Evolutionary conservation across 495 filamentous ascomycete genomes (phyloP).

Genomic region (Margaritispora aquatica): DNA sequence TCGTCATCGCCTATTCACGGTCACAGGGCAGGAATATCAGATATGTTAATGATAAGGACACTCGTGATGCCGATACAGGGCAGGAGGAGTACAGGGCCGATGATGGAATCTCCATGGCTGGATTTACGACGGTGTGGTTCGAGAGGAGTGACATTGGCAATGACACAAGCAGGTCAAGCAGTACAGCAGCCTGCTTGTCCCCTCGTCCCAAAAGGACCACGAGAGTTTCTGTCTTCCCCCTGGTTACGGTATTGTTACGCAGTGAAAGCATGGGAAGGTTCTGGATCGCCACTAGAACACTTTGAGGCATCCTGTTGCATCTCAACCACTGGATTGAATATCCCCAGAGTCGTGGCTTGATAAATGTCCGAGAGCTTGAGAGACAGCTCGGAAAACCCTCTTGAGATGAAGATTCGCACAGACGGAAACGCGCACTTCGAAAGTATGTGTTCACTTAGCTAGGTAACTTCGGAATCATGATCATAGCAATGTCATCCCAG

Average conservation of each 20-base stretch:
- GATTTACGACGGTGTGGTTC: not conserved
- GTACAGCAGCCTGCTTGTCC: not conserved
- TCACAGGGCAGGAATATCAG: not conserved
- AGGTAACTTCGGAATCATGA: too few species aligned
- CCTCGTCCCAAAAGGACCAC: not conserved
- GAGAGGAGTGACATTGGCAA: not conserved
- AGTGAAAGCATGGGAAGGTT: not conserved
- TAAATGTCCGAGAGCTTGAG: not conserved
- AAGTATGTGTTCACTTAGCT: too few species aligned
- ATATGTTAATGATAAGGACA: not conserved
- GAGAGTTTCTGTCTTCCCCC: not conserved
- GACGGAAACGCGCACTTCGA: too few species aligned
- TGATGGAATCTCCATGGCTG: not conserved
- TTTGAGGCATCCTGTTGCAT: not conserved
- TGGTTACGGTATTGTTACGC: not conserved
- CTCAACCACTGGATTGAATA: not conserved
- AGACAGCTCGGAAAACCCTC: too few species aligned
- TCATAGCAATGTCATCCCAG: too few species aligned
- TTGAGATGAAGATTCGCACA: too few species aligned
- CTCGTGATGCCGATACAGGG: not conserved
- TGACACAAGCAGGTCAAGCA: not conserved
- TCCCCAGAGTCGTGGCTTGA: not conserved
- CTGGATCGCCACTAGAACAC: slow-evolving; percentile 7
- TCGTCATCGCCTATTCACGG: not conserved
- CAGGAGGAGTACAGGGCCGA: too few species aligned